Percentiles rank a stretch among this genome's conserved stretches.
phyloP scores from a whole-genome alignment of 768 basidiomycete species.

The Suillus bovinus region DNA sequence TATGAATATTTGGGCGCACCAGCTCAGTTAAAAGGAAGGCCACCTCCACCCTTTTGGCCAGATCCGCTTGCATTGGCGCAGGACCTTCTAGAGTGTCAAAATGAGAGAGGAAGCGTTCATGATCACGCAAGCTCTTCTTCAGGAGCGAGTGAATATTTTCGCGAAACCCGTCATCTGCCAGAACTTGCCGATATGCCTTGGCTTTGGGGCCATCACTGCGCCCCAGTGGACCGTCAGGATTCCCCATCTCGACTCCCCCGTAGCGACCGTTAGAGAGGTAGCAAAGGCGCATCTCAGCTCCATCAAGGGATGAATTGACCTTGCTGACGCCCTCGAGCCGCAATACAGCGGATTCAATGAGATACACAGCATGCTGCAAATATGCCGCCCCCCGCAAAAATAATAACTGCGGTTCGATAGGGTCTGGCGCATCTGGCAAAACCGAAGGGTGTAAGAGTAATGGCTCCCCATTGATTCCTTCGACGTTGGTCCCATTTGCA shows the following conservation, averaged over 20 bases:
- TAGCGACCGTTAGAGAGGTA: conserved; percentile 74
- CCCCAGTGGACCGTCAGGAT: conserved; percentile 78
- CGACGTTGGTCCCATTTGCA: conserved; percentile 40
- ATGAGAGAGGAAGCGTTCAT: conserved; percentile 80
- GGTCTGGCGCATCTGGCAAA: conserved; percentile 78
- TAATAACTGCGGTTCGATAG: conserved; percentile 81
- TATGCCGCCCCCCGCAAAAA: conserved; percentile 85
- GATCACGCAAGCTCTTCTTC: conserved; percentile 79
- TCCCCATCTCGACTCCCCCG: conserved; percentile 85
- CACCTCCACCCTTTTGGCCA: conserved; percentile 58
- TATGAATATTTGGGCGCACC: conserved; percentile 60
- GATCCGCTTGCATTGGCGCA: conserved; percentile 28
- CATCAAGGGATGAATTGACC: conserved; percentile 52
- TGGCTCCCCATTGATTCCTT: conserved; percentile 51
- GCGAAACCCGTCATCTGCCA: conserved; percentile 55
- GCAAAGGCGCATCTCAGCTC: conserved; percentile 75
- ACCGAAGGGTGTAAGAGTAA: conserved; percentile 69
- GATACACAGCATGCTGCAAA: conserved; percentile 72
- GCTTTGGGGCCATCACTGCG: conserved; percentile 56
- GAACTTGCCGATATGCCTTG: conserved; percentile 58
- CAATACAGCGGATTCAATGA: conserved; percentile 74
- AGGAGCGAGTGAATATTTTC: conserved; percentile 61
- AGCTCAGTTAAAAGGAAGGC: conserved; percentile 72
- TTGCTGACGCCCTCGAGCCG: conserved; percentile 70
- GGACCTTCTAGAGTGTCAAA: conserved; percentile 72